These are phyloP conservation scores for Maudiozyma humilis DNA, from an alignment of 1,139 yeast genomes.

Conservation along the genomic window DNA sequence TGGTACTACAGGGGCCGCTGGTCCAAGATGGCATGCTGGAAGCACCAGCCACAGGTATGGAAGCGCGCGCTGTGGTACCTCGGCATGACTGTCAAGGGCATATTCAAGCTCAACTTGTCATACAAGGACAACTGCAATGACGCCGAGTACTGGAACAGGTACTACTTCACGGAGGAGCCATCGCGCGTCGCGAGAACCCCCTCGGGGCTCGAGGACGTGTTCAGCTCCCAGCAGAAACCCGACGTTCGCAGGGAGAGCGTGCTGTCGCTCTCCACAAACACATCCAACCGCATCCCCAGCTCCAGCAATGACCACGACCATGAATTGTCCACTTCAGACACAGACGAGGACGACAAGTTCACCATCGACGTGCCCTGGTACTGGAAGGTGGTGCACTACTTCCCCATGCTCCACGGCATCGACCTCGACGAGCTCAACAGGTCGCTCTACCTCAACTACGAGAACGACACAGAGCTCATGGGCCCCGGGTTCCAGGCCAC, in stretches of 20 bases:
- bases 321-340: too few relatives aligned
- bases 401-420: constrained; percentile 29
- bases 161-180: constrained; percentile 11
- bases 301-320: not conserved
- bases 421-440: constrained; percentile 29
- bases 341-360: not conserved
- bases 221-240: constrained; percentile 4
- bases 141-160: constrained; percentile 21
- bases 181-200: not conserved
- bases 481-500: constrained; percentile 24
- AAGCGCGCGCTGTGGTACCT: constrained; percentile 25
- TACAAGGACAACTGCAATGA: constrained; percentile 26
- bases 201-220: not conserved
- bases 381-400: constrained; percentile 25
- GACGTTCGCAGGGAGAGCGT: constrained; percentile 2
- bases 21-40: constrained; percentile 24
- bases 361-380: constrained; percentile 15
- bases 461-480: constrained; percentile 18
- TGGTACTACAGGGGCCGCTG: constrained; percentile 30
- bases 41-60: constrained; percentile 22
- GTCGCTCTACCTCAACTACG: constrained; percentile 15
- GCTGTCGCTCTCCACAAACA: not conserved
- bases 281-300: constrained; percentile 1
- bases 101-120: constrained; percentile 13
- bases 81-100: constrained; percentile 17